These are phyloP conservation scores for Calonectria pteridis DNA, from an alignment of 2,329 filamentous ascomycete genomes.

Conservation along the genomic window DNA sequence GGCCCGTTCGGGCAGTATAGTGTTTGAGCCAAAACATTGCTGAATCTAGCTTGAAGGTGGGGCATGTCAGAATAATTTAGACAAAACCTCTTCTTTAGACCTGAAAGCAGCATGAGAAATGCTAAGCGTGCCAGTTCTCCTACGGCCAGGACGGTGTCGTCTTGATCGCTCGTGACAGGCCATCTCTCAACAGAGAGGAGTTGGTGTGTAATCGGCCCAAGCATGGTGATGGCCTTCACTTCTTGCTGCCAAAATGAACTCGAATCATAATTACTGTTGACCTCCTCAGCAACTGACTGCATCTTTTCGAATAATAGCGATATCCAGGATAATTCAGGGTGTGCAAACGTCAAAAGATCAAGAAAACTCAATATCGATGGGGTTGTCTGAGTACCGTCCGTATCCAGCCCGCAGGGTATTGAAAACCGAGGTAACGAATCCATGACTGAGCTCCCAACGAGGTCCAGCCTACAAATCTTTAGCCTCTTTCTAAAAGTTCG, in stretches of 20 bases:
- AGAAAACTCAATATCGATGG: not conserved
- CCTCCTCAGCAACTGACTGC: not conserved
- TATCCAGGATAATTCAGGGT: not conserved
- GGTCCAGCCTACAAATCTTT: not conserved
- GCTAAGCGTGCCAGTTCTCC: not conserved
- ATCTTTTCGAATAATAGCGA: not conserved
- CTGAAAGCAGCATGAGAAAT: not conserved
- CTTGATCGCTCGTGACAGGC: not conserved
- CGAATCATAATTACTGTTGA: not conserved
- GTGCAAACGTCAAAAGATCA: not conserved
- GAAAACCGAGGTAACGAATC: not conserved
- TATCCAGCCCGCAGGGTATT: not conserved
- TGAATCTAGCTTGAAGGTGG: not conserved
- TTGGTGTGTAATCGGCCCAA: not conserved
- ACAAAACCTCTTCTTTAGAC: not conserved
- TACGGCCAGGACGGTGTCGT: not conserved
- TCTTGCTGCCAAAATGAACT: not conserved
- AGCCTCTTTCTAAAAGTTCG: not conserved
- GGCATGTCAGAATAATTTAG: slow-evolving; percentile 1
- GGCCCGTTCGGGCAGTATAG: not conserved
- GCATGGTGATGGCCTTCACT: not conserved
- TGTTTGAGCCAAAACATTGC: not conserved
- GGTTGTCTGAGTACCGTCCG: no score
- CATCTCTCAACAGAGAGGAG: not conserved
- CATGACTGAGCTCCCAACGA: not conserved